Base-by-base conservation (phyloP, 2,329 filamentous ascomycete genomes). In the Epichloe aotearoae region DNA sequence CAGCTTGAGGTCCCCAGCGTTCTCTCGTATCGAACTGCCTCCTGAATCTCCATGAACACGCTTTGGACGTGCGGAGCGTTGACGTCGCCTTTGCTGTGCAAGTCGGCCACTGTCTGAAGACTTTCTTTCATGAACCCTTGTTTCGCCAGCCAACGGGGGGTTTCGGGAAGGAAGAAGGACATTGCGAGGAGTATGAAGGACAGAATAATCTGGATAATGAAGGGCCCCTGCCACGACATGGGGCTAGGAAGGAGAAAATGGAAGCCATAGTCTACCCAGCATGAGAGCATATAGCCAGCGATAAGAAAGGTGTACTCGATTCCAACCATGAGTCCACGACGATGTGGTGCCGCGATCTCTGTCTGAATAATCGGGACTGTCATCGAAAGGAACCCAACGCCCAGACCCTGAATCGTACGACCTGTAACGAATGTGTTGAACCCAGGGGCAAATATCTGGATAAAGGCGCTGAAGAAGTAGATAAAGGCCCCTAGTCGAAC, bases 111-210 rank as follows among this genome's bases (percentile, higher is more conserved):
- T 0, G 66, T 69, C 23, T 45, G 66, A 5, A 69, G 58, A 48
- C 61, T 61, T 52, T 70, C 67, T 17, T 54, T 20, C 5, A 38
- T 49, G 39, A 55, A 55, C 5, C 42, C 67, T 50, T 69, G 69
- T 46, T 62, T 63, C 11, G 67, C 68, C 5, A 71, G 58, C 67
- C 69, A 71, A 40, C 66, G 61, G 17, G 67, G 66, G 0, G 66
- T 68, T 46, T 69, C 65, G 2, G 67, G 67, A 15, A 55, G 53
- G 46, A 54, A 47, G 30, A 56, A 54, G 11, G 55, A 56, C 51
- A 53, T 54, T 33, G 45, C 7, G 15, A 55, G 47, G 14, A 55
- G 50, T 20, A 55, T 41, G 33, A 50, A 52, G 10, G 55, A 38
- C 23, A 55, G 37, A 3, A 43, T 51, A 43, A 55, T 52, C 43